Conservation (phyloP, 768 basidiomycete genomes). For the Leccinum subgranulosum region DNA sequence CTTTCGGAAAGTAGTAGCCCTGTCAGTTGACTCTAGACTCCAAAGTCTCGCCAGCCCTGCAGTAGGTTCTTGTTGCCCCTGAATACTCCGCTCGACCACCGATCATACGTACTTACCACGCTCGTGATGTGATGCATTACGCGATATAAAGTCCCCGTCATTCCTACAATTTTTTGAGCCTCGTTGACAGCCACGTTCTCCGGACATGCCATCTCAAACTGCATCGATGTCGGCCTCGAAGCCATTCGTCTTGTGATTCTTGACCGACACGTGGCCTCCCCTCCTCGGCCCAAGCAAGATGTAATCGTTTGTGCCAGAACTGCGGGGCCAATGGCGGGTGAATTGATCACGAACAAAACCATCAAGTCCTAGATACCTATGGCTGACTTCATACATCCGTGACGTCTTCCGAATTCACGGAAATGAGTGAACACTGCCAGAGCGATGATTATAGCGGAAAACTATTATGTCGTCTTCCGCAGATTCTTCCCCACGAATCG, state of each 20-base stretch:
- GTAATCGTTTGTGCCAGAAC: background rate
- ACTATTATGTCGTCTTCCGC: background rate
- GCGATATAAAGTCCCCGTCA: background rate
- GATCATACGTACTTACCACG: background rate
- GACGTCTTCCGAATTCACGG: background rate
- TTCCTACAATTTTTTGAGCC: constrained; percentile 4
- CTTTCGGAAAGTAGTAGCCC: constrained; percentile 21
- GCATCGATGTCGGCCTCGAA: background rate
- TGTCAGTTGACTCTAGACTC: constrained; percentile 18
- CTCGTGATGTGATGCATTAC: background rate
- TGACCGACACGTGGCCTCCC: background rate
- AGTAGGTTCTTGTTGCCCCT: constrained; percentile 1
- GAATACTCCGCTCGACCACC: background rate
- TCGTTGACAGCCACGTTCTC: constrained; percentile 14
- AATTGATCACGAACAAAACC: background rate
- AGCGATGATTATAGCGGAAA: background rate
- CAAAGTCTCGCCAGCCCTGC: background rate
- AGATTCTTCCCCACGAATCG: background rate
- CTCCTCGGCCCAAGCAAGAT: background rate
- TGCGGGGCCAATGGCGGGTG: background rate
- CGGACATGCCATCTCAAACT: background rate
- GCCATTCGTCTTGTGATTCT: background rate
- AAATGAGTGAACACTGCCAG: constrained; percentile 1
- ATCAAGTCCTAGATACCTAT: background rate
- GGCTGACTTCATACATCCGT: background rate